Conservation (phyloP, 2,329 filamentous ascomycete genomes). For the Pestalotiopsis sp. region DNA sequence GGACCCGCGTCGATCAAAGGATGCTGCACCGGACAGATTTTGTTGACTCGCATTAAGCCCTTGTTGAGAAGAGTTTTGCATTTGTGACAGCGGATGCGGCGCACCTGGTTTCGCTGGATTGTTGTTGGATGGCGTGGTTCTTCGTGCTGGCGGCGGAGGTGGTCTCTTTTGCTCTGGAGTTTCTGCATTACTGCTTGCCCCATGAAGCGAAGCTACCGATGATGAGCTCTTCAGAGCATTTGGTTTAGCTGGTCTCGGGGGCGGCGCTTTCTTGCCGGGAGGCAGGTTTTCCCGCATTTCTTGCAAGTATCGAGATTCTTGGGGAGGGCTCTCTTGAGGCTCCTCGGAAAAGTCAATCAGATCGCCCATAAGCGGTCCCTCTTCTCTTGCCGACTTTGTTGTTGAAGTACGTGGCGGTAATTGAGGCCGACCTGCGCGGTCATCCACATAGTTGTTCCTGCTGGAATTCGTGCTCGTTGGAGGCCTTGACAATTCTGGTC, state of each 20-base stretch:
- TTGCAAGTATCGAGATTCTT: slow-evolving; percentile 35
- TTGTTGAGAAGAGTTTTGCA: slow-evolving; percentile 41
- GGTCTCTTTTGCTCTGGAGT: slow-evolving; percentile 19
- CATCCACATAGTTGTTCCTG: slow-evolving; percentile 20
- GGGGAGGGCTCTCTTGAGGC: slow-evolving; percentile 39
- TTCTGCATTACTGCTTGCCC: slow-evolving; percentile 15
- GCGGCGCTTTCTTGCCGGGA: slow-evolving; percentile 37
- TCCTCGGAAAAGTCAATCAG: slow-evolving; percentile 65
- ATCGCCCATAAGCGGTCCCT: slow-evolving; percentile 53
- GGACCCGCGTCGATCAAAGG: slow-evolving; percentile 17
- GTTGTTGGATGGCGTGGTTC: slow-evolving; percentile 26
- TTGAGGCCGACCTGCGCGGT: slow-evolving; percentile 28
- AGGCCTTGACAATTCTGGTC: slow-evolving; percentile 26
- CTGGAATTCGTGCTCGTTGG: slow-evolving; percentile 19
- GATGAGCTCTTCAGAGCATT: slow-evolving; percentile 51
- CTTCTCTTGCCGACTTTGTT: slow-evolving; percentile 25
- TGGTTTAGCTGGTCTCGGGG: slow-evolving; percentile 62
- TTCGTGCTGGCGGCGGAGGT: slow-evolving; percentile 40
- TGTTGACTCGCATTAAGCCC: slow-evolving; percentile 13
- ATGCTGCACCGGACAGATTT: background rate
- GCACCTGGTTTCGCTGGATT: slow-evolving; percentile 21
- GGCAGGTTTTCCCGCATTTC: slow-evolving; percentile 28
- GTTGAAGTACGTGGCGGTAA: slow-evolving; percentile 34
- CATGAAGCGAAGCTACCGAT: slow-evolving; percentile 23
- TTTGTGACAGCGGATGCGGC: slow-evolving; percentile 41